Base-by-base conservation (phyloP, 1,139 yeast species). In the Kodamaea plutei region DNA sequence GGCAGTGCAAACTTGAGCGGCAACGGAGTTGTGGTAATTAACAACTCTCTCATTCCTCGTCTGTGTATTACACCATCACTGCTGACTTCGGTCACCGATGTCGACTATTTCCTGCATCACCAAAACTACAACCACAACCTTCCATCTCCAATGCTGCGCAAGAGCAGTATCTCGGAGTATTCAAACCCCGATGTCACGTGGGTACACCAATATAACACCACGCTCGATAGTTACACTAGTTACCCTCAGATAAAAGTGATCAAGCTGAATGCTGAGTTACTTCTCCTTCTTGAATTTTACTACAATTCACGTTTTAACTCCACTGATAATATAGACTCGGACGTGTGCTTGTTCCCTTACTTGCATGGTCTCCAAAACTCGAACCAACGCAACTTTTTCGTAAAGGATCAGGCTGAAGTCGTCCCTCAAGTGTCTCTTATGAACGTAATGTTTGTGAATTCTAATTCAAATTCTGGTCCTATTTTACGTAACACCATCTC, bases 311-410 rank as follows among this genome's bases (percentile, higher is more conserved):
- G 30, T 8, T 30, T 30, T 16, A 24, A 21, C 12, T 8, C 30
- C 12, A 28, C 5, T n/a, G 41, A 15, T 28, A 38, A 27, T 10
- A 24, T 28, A 5, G 30, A 27, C 24, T 25, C 21, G 9, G 28
- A 28, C 14, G 31, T 28, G 5, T 42, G 44, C 14, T 39, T 61
- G 39, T 64, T 64, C 33, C 71, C 71, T 1, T 64, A 58, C 35
- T 48, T 64, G 26, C 69, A 64, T 44, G 69, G 68, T 0, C 42
- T 63, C 24, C 43, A 47, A 33, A 50, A 47, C 27, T 28, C 44
- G 8, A 44, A 47, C 28, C 69, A 61, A 38, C 48, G 64, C 19
- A 50, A 51, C 1, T 63, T 47, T 38, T 55, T 52, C 33, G 38
- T 41, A 30, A 41, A 37, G 5, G 30, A 37, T 10, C 28, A 12